Percentiles rank a stretch among this genome's conserved stretches.
Evolutionary conservation across 148 eudicot species (phyloP).

Genomic region (Camellia lanceoleosa): DNA sequence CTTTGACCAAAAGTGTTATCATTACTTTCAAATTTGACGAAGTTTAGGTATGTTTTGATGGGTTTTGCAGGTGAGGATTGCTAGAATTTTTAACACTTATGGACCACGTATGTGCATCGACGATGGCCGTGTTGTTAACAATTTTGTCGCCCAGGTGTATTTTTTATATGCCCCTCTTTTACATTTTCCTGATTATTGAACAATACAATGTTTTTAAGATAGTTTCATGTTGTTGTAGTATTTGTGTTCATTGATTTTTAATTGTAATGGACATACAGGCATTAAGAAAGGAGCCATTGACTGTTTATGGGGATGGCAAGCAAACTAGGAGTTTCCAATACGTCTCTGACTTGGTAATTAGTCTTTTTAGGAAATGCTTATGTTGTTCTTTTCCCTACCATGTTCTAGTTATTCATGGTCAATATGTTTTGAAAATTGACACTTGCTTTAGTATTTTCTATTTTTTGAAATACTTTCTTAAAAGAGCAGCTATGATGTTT

Average conservation of each 20-base stretch:
- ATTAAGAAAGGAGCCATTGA: constrained; percentile 85
- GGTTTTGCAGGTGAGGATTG: constrained; percentile 46
- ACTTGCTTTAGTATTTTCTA: too few species aligned
- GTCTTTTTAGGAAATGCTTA: not conserved
- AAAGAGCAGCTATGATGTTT: too few species aligned
- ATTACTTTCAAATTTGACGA: too few species aligned
- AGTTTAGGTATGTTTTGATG: not conserved
- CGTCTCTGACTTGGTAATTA: constrained; percentile 81
- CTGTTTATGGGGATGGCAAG: constrained; percentile 95
- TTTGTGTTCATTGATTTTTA: not conserved
- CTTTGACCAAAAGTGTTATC: not conserved
- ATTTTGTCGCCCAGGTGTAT: constrained; percentile 64
- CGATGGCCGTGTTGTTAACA: constrained; percentile 69
- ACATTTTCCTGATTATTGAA: not conserved
- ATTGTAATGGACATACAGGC: constrained; percentile 39
- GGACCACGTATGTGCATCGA: constrained; percentile 65
- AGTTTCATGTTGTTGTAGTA: not conserved
- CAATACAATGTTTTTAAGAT: not conserved
- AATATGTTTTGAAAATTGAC: too few species aligned
- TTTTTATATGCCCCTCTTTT: not conserved
- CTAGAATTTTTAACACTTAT: constrained; percentile 61
- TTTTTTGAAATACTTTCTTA: too few species aligned
- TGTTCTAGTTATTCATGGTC: too few species aligned
- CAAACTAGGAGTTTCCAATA: constrained; percentile 94
- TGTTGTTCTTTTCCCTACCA: not conserved